Evolutionary conservation across 2,329 filamentous ascomycete species (phyloP), one percentile per base, ranked within the genome.

Genomic region (Aspergillus caelatus): DNA sequence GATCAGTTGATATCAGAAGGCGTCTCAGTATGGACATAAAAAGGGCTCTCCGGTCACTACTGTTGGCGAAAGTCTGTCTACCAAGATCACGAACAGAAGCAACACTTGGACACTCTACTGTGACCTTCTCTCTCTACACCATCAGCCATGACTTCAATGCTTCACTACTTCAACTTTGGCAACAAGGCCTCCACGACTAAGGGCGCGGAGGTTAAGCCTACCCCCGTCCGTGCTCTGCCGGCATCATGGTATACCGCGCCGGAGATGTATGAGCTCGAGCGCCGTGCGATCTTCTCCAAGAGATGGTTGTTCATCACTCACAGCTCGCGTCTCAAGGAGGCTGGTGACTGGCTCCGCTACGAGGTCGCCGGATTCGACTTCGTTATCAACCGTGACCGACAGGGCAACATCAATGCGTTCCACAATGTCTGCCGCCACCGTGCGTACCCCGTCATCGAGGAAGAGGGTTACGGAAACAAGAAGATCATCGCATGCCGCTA

Each of bases 341-440:
- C 78, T 2, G 87, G 86, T 4, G 85, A 88, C 72, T 89, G 81
- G 73, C 75, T 86, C 16, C 80, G 81, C 34, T 88, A 81, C 63
- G 80, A 83, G n/a, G 76, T 85, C n/a, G 85, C 85, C 23, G 84
- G 82, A 19, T 87, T 83, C 73, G 79, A 84, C n/a, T 85, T 88
- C 70, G 73, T 87, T 69, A 72, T 87, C 32, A 75, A 77, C 63
- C 74, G 75, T 16, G 84, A 86, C 69, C 79, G 82, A 34, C 75
- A 81, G 11, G 80, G 80, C 11, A 79, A 79, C 19, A 80, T 87
- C 73, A 82, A 84, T 62, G 86, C 79, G 19, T 87, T 88, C 73
- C 86, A 88, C 76, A 88, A 88, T 68, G 78, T 87, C 57, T 88
- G 86, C 74, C 77, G 85, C 8, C 86, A 88, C 71, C 82, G 86